These are phyloP conservation scores for Paecilomyces sp. DNA, from an alignment of 2,329 filamentous ascomycete species.

Conservation along the genomic window DNA sequence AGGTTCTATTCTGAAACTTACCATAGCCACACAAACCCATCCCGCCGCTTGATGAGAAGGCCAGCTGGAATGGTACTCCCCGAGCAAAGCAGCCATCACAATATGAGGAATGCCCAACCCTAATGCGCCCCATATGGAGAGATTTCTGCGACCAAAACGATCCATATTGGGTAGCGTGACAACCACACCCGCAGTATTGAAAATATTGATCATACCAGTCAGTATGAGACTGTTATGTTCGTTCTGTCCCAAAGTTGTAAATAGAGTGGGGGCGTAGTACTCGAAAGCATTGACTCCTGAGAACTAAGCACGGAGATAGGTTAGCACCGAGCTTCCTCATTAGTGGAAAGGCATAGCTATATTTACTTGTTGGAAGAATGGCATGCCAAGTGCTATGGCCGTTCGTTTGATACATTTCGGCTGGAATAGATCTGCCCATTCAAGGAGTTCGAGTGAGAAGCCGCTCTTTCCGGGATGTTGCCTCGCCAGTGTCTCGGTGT, in stretches of 20 bases:
- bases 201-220: not conserved
- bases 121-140: not conserved
- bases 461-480: not conserved
- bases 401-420: not conserved
- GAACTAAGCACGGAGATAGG: not conserved
- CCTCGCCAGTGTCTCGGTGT: not conserved
- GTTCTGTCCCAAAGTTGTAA: not conserved
- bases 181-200: not conserved
- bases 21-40: not conserved
- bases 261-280: not conserved
- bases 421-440: not conserved
- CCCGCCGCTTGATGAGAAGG: not conserved
- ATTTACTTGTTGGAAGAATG: not conserved
- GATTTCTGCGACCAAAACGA: not conserved
- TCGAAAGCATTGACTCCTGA: not conserved
- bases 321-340: too few species aligned
- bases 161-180: not conserved
- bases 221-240: not conserved
- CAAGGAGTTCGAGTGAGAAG: not conserved
- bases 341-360: not conserved
- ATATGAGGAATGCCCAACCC: not conserved
- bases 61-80: not conserved
- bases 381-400: not conserved
- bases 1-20: not conserved
- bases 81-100: not conserved